Conservation (phyloP, 345 rosid species). For the Erodium maritimum region DNA sequence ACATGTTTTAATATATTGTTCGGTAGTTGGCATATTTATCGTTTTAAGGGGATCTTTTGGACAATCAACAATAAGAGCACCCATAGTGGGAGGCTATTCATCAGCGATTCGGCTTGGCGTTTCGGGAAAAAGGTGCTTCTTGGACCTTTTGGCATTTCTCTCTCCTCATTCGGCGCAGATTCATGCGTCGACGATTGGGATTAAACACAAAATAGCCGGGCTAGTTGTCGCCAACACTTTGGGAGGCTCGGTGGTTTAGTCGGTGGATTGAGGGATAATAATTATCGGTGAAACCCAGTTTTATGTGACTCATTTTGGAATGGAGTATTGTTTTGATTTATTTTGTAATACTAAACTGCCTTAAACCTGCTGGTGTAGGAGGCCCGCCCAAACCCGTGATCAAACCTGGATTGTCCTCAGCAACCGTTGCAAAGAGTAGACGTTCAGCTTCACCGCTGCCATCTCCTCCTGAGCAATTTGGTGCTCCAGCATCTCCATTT, state of each 20-base stretch:
- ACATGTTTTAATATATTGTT: background rate
- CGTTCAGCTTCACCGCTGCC: slow-evolving; percentile 60
- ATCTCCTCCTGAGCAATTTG: slow-evolving; percentile 46
- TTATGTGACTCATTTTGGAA: background rate
- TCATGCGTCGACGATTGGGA: no score
- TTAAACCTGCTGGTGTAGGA: slow-evolving; percentile 24
- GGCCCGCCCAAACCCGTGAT: slow-evolving; percentile 37
- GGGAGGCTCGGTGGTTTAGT: no score
- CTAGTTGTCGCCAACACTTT: no score
- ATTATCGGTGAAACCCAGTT: no score
- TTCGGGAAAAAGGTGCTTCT: no score
- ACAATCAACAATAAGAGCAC: background rate
- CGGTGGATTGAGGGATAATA: no score
- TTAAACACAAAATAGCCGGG: no score
- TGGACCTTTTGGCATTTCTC: no score
- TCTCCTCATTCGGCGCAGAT: no score
- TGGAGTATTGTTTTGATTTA: background rate
- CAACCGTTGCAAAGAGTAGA: slow-evolving; percentile 36
- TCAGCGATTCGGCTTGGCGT: no score
- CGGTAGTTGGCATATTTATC: background rate
- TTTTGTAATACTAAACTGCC: slow-evolving; percentile 8
- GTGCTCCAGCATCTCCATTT: slow-evolving; percentile 38
- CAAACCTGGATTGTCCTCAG: slow-evolving; percentile 36
- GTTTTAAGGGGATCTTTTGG: background rate
- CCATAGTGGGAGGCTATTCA: no score